Evolutionary conservation across 306 rosid genomes (phyloP).

Genomic region (Malus fusca): DNA sequence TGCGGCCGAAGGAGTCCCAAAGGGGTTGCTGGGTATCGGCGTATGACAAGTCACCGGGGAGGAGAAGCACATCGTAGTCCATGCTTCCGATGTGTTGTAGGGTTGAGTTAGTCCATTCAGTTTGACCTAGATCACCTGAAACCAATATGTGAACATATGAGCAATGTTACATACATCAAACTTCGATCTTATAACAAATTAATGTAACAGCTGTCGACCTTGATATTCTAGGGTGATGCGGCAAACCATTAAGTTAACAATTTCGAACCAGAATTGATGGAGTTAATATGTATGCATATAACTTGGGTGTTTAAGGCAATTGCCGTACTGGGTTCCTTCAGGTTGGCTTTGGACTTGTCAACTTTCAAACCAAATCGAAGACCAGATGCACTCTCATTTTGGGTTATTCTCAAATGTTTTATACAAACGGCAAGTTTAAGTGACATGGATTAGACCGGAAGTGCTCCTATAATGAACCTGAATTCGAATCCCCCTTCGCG

Average conservation of each 20-base stretch:
- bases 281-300: not conserved
- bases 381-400: no score
- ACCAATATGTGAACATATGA: not conserved
- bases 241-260: not conserved
- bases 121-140: constrained; percentile 75
- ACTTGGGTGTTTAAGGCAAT: not conserved
- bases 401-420: no score
- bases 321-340: no score
- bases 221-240: not conserved
- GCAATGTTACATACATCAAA: not conserved
- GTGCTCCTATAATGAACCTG: no score
- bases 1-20: constrained; percentile 78
- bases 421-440: no score
- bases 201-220: not conserved
- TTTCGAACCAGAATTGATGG: no score
- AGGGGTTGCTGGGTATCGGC: constrained; percentile 52
- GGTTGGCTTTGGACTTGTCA: no score
- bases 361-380: no score
- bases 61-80: constrained; percentile 57
- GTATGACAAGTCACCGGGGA: constrained; percentile 68
- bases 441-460: no score
- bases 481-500: not conserved
- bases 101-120: constrained; percentile 60
- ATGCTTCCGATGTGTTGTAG: constrained; percentile 32
- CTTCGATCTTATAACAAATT: not conserved